Conservation (phyloP, 768 basidiomycete genomes). For the Tubosaeta brunneosetosa region DNA sequence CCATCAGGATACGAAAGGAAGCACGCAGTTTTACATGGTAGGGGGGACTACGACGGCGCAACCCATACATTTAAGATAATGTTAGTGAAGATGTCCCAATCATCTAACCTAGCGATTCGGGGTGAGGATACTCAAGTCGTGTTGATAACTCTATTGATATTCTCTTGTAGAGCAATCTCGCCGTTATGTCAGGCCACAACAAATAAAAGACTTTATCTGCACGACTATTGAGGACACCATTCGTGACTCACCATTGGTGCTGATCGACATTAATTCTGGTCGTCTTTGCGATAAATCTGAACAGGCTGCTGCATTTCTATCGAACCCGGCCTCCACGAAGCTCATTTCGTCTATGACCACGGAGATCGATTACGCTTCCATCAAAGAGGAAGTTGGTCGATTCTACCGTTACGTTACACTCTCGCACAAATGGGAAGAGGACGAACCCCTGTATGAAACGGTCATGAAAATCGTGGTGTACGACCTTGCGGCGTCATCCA, state of each 20-base stretch:
- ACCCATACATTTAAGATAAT: background rate
- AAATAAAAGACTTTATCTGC: background rate
- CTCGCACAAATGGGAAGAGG: background rate
- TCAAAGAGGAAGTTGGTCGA: background rate
- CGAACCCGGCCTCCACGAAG: background rate
- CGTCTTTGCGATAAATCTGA: background rate
- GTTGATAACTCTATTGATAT: background rate
- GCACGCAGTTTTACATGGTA: background rate
- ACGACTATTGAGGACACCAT: background rate
- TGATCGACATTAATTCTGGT: background rate
- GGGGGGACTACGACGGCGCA: background rate
- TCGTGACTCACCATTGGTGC: background rate
- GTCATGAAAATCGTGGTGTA: background rate
- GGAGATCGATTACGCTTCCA: background rate
- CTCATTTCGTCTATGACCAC: background rate
- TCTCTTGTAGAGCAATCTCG: background rate
- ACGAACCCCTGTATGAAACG: background rate
- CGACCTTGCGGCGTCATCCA: background rate
- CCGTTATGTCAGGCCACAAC: background rate
- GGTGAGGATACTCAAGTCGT: background rate
- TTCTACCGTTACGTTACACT: background rate
- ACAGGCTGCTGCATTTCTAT: background rate
- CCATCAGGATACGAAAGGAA: background rate
- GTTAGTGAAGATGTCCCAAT: background rate
- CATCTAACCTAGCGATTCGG: background rate